A percentile compares a stretch with the other conserved stretches of the same genome.
These are phyloP conservation scores for Imleria badia DNA, from an alignment of 768 basidiomycete genomes.

Conservation along the genomic window DNA sequence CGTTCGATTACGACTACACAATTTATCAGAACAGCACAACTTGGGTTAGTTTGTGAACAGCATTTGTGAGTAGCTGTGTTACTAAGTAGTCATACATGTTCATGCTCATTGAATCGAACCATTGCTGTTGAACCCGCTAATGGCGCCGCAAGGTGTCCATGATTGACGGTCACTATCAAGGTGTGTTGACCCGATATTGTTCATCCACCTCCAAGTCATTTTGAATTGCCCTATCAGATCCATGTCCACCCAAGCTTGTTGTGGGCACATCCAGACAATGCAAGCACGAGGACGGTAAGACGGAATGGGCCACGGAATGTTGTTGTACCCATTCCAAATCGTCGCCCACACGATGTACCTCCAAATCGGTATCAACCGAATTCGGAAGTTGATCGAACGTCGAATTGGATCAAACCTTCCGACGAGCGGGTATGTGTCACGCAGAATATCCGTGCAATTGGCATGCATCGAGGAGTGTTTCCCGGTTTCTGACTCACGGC, in stretches of 20 bases:
- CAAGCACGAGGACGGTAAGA: not conserved
- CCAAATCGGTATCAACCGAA: not conserved
- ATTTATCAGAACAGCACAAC: not conserved
- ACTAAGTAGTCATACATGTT: not conserved
- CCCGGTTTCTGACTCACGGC: not conserved
- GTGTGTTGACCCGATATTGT: not conserved
- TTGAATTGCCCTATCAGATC: not conserved
- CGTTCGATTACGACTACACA: not conserved
- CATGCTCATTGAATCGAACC: not conserved
- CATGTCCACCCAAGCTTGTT: too few relatives aligned
- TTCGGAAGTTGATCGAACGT: not conserved
- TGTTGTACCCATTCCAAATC: not conserved
- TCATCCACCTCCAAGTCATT: not conserved
- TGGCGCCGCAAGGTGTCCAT: not conserved
- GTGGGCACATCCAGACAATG: not conserved
- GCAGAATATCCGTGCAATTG: not conserved
- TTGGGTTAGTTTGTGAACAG: not conserved
- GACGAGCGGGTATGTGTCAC: not conserved
- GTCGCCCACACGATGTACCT: not conserved
- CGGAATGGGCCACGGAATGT: not conserved
- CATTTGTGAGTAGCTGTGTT: slow-evolving; percentile 8
- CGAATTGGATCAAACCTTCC: not conserved
- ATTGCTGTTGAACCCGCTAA: not conserved
- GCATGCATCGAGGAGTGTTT: too few relatives aligned
- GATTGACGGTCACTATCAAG: not conserved